A percentile compares a stretch with the other conserved stretches of the same genome.
These are phyloP conservation scores for Microstegium vimineum DNA, from an alignment of 176 grass and related monocot species.

Conservation along the genomic window DNA sequence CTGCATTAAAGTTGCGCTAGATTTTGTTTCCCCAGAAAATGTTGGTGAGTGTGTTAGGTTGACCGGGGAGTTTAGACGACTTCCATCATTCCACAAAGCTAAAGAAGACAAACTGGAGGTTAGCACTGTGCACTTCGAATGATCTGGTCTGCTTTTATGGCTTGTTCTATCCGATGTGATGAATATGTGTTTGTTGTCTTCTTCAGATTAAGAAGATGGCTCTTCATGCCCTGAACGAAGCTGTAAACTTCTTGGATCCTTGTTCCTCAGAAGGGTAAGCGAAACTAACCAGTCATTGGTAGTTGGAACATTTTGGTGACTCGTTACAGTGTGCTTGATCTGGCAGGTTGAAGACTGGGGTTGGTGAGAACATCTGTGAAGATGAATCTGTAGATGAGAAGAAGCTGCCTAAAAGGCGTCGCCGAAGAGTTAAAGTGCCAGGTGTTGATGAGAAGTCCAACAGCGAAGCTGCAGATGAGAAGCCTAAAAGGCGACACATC, in stretches of 20 bases:
- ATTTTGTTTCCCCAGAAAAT: slow-evolving; percentile 88
- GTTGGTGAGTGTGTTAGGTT: slow-evolving; percentile 55
- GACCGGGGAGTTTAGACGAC: slow-evolving; percentile 59
- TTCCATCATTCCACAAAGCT: slow-evolving; percentile 62
- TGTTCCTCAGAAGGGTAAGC: slow-evolving; percentile 32
- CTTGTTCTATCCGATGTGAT: not conserved
- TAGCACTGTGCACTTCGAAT: not conserved
- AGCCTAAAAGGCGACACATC: not conserved
- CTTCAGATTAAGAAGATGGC: slow-evolving; percentile 75
- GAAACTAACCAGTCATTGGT: not conserved
- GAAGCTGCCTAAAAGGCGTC: not conserved
- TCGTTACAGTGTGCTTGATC: not conserved
- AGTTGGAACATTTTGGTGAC: not conserved
- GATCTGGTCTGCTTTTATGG: not conserved
- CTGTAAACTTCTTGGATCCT: slow-evolving; percentile 39
- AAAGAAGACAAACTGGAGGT: slow-evolving; percentile 90
- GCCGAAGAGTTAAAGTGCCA: not conserved
- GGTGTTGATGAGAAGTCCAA: not conserved
- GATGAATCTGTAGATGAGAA: slow-evolving; percentile 1
- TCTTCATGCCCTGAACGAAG: slow-evolving; percentile 51
- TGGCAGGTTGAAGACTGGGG: not conserved
- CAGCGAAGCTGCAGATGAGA: not conserved
- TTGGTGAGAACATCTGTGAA: not conserved
- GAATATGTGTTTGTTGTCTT: not conserved
- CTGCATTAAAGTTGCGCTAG: slow-evolving; percentile 82